Base-by-base conservation (phyloP, 140 eudicot species). In the Anethum foeniculum region DNA sequence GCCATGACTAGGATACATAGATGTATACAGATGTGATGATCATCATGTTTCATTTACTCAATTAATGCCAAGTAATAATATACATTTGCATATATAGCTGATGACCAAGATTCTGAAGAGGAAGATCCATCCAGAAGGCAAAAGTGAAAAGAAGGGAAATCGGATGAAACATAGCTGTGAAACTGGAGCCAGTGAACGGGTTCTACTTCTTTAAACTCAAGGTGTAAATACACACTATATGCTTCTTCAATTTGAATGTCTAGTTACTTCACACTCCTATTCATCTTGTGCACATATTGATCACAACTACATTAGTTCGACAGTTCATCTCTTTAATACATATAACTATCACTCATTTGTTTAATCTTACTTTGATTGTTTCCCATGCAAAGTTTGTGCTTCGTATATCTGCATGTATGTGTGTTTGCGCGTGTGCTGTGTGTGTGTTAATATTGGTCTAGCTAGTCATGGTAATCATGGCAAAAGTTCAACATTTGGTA, bases 51-150 rank as follows among this genome's bases (percentile, higher is more conserved):
- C 13, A 30, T 32, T 32, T 32, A 18, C 44, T 36, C n/a, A 69
- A 14, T 30, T 9, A 23, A 38, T 41, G 48, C 25, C 7, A 2
- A n/a, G 21, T 18, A 19, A 65, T 46, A 28, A 10, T 25, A n/a
- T 15, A 44, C 43, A 41, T 58, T 49, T 9, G 51, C 56, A 6
- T 43, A 38, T 18, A 49, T 52, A 90, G 94, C 82, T 90, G 88
- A 71, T 90, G 88, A 88, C 79, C 38, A 90, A 84, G 78, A 86
- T 90, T 85, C 58, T 86, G 84, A 88, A 84, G 86, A 88, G 85
- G 83, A 90, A 90, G 87, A 87, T 90, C 83, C 94, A 90, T 77
- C 94, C 94, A 3, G 90, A 82, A 77, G 87, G 74, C 69, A 71
- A 78, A 46, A n/a, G 36, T 8, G 83, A 77, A 77, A 89, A 87